phyloP scores from a whole-genome alignment of 345 rosid species.

The Dimocarpus longan region DNA sequence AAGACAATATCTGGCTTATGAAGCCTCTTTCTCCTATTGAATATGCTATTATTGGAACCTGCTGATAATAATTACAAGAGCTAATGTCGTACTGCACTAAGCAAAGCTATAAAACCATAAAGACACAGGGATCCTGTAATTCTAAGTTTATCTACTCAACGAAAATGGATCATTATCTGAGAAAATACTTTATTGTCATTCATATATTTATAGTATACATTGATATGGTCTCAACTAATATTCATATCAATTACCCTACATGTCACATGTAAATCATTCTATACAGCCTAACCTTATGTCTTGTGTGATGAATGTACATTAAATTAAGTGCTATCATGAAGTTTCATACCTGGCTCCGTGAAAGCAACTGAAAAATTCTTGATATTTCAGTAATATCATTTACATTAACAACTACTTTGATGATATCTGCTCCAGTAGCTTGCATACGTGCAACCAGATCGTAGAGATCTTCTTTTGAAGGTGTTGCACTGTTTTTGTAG shows the following conservation, averaged over 20 bases:
- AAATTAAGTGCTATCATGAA: not conserved
- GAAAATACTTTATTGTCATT: too few species aligned
- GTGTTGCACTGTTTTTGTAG: conserved; percentile 37
- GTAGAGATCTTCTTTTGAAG: conserved; percentile 42
- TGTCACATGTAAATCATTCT: not conserved
- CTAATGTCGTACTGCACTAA: not conserved
- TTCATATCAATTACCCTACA: not conserved
- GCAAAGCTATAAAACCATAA: not conserved
- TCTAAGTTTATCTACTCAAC: too few species aligned
- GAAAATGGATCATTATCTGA: too few species aligned
- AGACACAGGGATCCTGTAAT: too few species aligned
- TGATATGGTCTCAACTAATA: too few species aligned
- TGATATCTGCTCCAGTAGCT: conserved; percentile 52
- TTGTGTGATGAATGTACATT: not conserved
- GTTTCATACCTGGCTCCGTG: conserved; percentile 38
- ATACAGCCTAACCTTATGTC: not conserved
- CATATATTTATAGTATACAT: too few species aligned
- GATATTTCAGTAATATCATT: conserved; percentile 51
- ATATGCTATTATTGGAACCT: conserved; percentile 56
- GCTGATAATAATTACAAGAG: conserved; percentile 12
- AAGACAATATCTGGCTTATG: conserved; percentile 56
- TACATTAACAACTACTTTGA: conserved; percentile 43
- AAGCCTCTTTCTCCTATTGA: conserved; percentile 63
- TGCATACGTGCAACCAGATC: conserved; percentile 40
- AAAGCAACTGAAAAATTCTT: conserved; percentile 45